phyloP scores from a whole-genome alignment of 352 stramenopile species.

The Phytophthora pinifolia region DNA sequence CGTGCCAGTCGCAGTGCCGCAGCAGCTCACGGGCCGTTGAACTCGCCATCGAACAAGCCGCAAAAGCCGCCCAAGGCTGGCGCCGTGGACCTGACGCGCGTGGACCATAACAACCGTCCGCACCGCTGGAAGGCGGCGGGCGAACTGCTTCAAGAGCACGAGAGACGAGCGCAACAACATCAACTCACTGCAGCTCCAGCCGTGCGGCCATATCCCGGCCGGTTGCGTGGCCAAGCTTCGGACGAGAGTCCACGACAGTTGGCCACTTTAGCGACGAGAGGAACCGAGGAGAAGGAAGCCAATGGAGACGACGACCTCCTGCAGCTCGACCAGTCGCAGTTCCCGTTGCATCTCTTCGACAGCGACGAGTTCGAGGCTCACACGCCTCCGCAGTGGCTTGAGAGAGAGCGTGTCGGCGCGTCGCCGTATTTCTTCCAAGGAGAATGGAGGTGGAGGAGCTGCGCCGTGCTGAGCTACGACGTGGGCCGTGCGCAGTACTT shows the following conservation, averaged over 20 bases:
- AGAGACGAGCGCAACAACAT: slow-evolving; percentile 58
- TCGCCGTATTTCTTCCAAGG: slow-evolving; percentile 87
- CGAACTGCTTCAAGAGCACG: slow-evolving; percentile 63
- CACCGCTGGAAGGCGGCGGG: slow-evolving; percentile 83
- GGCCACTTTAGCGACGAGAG: background rate
- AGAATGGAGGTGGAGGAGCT: slow-evolving; percentile 84
- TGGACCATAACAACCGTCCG: slow-evolving; percentile 88
- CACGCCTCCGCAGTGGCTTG: slow-evolving; percentile 78
- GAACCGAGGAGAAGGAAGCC: background rate
- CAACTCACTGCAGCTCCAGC: slow-evolving; percentile 48
- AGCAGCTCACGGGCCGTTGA: background rate
- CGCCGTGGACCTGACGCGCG: slow-evolving; percentile 47
- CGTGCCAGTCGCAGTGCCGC: slow-evolving; percentile 26
- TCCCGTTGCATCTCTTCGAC: slow-evolving; percentile 91
- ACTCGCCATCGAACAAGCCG: slow-evolving; percentile 1
- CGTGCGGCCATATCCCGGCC: slow-evolving; percentile 61
- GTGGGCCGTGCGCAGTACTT: slow-evolving; percentile 63
- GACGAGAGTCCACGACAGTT: slow-evolving; percentile 8
- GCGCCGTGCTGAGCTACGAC: slow-evolving; percentile 67
- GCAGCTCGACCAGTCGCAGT: slow-evolving; percentile 90
- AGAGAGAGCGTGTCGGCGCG: slow-evolving; percentile 35
- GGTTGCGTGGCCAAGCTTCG: slow-evolving; percentile 41
- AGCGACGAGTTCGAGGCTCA: slow-evolving; percentile 83
- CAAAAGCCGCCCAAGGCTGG: slow-evolving; percentile 18
- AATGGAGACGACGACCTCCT: slow-evolving; percentile 68